These are phyloP conservation scores for Fusarium albosuccineum DNA, from an alignment of 2,329 filamentous ascomycete genomes.

Conservation along the genomic window DNA sequence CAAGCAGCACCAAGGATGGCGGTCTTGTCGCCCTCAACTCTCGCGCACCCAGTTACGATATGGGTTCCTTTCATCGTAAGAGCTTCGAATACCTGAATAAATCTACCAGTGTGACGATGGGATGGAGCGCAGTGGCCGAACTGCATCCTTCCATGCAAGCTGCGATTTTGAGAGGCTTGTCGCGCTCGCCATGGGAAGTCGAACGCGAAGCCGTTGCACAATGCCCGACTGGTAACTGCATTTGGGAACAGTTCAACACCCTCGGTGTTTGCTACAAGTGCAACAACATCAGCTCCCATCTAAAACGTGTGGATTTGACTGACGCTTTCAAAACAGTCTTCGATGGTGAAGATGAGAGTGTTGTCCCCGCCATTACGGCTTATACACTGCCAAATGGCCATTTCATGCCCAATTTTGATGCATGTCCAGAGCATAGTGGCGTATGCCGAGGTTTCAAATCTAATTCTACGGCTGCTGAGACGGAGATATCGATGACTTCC, in stretches of 20 bases:
- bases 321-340: no score
- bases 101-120: no score
- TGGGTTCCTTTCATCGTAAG: neutral
- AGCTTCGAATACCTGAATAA: neutral
- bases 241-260: slow-evolving; percentile 38
- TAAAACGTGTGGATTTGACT: slow-evolving; percentile 6
- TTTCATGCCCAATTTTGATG: slow-evolving; percentile 17
- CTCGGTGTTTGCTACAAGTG: slow-evolving; percentile 39
- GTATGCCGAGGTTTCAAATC: neutral
- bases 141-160: slow-evolving; percentile 16
- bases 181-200: slow-evolving; percentile 11
- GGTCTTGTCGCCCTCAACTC: slow-evolving; percentile 9
- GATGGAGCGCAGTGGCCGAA: neutral
- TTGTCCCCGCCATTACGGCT: neutral
- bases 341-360: no score
- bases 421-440: slow-evolving; percentile 9
- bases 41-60: slow-evolving; percentile 5
- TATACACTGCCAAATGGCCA: slow-evolving; percentile 17
- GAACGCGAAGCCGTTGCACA: slow-evolving; percentile 15
- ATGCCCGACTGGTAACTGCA: slow-evolving; percentile 39
- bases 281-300: slow-evolving; percentile 32
- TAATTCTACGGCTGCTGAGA: no score
- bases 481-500: neutral
- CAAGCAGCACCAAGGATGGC: neutral
- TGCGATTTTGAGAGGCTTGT: slow-evolving; percentile 26